Percentiles rank a stretch among this genome's conserved stretches.
phyloP scores from a whole-genome alignment of 179 eudicot genomes.

The Beta corolliflora region DNA sequence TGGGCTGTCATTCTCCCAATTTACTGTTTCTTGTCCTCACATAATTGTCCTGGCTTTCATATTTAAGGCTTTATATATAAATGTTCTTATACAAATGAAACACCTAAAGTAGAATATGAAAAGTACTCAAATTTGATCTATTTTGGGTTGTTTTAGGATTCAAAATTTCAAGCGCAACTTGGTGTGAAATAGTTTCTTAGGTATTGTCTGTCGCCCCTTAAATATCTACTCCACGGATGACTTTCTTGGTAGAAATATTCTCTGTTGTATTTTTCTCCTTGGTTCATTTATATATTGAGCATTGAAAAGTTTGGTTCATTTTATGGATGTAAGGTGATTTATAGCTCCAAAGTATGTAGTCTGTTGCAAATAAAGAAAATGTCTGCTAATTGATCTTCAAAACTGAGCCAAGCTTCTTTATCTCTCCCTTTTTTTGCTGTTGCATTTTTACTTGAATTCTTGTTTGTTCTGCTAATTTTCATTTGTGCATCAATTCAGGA shows the following conservation, averaged over 20 bases:
- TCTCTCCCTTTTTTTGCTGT: neutral
- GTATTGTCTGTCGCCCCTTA: neutral
- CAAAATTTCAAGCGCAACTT: neutral
- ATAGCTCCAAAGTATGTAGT: neutral
- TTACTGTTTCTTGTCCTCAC: neutral
- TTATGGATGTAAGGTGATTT: neutral
- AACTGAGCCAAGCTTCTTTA: neutral
- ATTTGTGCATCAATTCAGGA: neutral
- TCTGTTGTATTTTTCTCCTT: neutral
- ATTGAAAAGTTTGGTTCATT: neutral
- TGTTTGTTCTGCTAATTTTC: neutral
- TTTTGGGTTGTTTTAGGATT: neutral
- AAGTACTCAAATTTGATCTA: neutral
- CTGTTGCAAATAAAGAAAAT: neutral
- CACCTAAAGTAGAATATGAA: too few relatives aligned
- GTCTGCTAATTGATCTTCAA: neutral
- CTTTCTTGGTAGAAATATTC: neutral
- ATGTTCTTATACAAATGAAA: neutral
- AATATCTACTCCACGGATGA: neutral
- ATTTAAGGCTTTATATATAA: neutral
- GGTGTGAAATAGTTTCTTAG: neutral
- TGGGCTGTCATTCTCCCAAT: neutral
- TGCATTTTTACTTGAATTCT: neutral
- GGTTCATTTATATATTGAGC: neutral
- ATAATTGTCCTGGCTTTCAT: neutral